Percentiles rank a stretch among this genome's conserved stretches.
Evolutionary conservation across 306 rosid species (phyloP).

Genomic region (Astragalus glycyphyllos): DNA sequence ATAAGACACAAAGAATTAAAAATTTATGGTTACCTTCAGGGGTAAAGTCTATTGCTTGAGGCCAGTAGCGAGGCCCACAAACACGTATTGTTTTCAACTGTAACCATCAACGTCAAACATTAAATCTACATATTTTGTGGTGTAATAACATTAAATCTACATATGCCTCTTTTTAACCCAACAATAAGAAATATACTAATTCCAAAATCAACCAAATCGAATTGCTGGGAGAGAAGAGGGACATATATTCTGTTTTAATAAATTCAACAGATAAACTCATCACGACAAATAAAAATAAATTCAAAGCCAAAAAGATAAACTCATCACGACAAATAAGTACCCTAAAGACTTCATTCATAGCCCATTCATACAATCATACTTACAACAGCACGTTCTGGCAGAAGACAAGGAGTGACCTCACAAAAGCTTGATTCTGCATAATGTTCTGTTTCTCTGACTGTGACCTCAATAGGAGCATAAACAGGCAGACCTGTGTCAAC

Average conservation of each 20-base stretch:
- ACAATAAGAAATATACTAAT: slow-evolving; percentile 30
- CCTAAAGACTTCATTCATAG: slow-evolving; percentile 31
- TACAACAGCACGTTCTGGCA: slow-evolving; percentile 90
- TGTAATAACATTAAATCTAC: slow-evolving; percentile 11
- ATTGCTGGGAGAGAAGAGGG: too few relatives aligned
- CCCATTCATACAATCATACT: slow-evolving; percentile 45
- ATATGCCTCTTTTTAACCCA: slow-evolving; percentile 37
- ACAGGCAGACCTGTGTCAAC: slow-evolving; percentile 96
- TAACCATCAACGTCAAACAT: slow-evolving; percentile 44
- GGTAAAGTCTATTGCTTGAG: slow-evolving; percentile 75
- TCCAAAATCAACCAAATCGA: slow-evolving; percentile 33
- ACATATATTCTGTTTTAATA: too few relatives aligned
- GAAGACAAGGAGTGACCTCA: slow-evolving; percentile 96
- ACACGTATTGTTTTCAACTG: slow-evolving; percentile 87
- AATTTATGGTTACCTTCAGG: slow-evolving; percentile 70
- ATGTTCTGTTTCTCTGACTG: slow-evolving; percentile 84
- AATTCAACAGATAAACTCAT: too few relatives aligned
- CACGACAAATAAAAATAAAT: slow-evolving; percentile 9
- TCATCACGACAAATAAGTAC: slow-evolving; percentile 35
- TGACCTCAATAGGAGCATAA: slow-evolving; percentile 90
- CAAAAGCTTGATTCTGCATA: slow-evolving; percentile 93
- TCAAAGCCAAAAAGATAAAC: slow-evolving; percentile 9
- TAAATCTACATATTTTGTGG: slow-evolving; percentile 17
- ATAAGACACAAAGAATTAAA: slow-evolving; percentile 30
- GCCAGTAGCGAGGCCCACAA: slow-evolving; percentile 98